phyloP scores from a whole-genome alignment of 169 alveolate genomes.

The Babesia gibsoni region DNA sequence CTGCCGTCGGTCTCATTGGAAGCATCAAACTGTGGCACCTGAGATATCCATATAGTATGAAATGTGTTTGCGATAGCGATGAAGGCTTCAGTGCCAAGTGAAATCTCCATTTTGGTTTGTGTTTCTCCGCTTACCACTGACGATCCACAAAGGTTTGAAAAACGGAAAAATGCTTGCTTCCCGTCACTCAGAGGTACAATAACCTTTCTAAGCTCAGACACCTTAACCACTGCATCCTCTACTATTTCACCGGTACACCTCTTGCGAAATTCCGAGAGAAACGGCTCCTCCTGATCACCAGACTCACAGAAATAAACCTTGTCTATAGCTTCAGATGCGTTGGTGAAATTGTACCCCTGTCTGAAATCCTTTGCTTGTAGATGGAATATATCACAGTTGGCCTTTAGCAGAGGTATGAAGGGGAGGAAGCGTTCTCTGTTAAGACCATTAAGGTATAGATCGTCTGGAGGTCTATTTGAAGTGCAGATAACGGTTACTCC shows the following conservation, averaged over 20 bases:
- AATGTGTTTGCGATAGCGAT: conserved; percentile 14
- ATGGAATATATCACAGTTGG: conserved; percentile 45
- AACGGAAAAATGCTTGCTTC: conserved; percentile 37
- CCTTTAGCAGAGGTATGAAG: conserved; percentile 58
- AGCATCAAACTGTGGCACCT: conserved; percentile 60
- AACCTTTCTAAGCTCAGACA: conserved; percentile 36
- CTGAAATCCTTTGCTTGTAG: conserved; percentile 52
- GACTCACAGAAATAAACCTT: background rate
- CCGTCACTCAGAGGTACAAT: conserved; percentile 28
- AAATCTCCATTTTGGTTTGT: background rate
- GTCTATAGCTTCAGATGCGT: background rate
- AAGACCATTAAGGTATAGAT: conserved; percentile 66
- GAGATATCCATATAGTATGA: conserved; percentile 26
- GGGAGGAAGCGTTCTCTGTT: conserved; percentile 73
- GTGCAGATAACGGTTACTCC: conserved; percentile 66
- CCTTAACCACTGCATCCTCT: conserved; percentile 2
- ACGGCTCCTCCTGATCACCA: background rate
- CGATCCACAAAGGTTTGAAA: conserved; percentile 47
- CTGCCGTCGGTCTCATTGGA: conserved; percentile 18
- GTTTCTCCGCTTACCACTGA: background rate
- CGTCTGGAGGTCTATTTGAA: conserved; percentile 70
- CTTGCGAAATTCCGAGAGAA: background rate
- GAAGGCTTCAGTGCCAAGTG: conserved; percentile 51
- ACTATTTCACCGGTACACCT: background rate
- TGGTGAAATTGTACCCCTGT: conserved; percentile 25